Evolutionary conservation across 176 grass and related monocot species (phyloP), one percentile per base, ranked within the genome.

Genomic region (Hsuehochloa calcarea): DNA sequence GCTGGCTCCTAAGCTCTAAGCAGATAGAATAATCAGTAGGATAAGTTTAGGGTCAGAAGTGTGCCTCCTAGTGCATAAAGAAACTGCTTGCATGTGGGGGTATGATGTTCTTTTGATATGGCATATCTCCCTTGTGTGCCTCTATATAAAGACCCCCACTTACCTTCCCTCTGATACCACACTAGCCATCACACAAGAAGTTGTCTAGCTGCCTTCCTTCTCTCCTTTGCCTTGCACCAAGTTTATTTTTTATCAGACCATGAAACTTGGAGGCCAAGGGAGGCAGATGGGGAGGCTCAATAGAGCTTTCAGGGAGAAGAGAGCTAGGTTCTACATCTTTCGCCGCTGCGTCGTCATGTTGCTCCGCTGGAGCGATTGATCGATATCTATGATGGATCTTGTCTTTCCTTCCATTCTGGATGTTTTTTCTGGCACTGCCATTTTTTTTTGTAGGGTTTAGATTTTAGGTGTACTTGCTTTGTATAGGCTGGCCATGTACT

Each of bases 251-350:
- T 27, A 74, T 43, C 74, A 74, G 51, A 69, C 68, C 27, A 90
- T 90, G 89, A 90, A 90, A 80, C 76, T 90, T 52, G 89, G 85
- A 62, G 85, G 89, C 70, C 80, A 87, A 22, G 51, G 89, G n/a
- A 78, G 73, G 80, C 86, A 88, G 35, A 88, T 78, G 80, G 80
- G 86, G 64, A 87, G 81, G 75, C 81, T 91, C 85, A 91, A 84
- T 70, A 91, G 75, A 63, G 85, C 89, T 84, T 87, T 91, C 89
- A 87, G 64, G 63, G 89, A 91, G 69, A 87, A 91, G 55, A 80
- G 85, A 31, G 89, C 89, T 84, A 84, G 85, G 81, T 84, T 91
- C 75, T 91, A 91, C 85, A 91, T 91, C 46, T 84, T 91, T 52
- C 85, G 89, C 25, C 85, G 89, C 62, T 91, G 89, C 11, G 52